Evolutionary conservation across 306 rosid species (phyloP).

Genomic region (Quercus mongolica): DNA sequence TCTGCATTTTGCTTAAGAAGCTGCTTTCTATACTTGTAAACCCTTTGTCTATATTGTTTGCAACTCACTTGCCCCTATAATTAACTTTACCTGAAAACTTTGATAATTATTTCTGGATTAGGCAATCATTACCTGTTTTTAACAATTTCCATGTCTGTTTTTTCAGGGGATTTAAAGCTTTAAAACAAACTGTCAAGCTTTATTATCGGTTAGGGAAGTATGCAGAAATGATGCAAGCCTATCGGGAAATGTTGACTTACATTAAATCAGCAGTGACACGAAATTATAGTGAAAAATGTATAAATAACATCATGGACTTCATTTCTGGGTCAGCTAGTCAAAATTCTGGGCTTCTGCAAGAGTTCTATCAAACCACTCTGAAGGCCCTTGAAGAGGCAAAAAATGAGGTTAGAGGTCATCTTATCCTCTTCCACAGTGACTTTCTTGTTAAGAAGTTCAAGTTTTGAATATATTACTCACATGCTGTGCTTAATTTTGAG

Average conservation of each 20-base stretch:
- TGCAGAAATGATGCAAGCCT: constrained; percentile 96
- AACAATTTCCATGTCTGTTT: constrained; percentile 20
- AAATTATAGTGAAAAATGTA: constrained; percentile 93
- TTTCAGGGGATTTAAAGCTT: constrained; percentile 93
- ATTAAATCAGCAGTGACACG: constrained; percentile 94
- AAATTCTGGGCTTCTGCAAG: constrained; percentile 86
- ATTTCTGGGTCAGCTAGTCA: constrained; percentile 98
- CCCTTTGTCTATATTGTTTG: not conserved
- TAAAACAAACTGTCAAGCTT: constrained; percentile 96
- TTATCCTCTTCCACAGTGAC: not conserved
- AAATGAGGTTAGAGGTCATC: constrained; percentile 66
- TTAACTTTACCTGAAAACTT: constrained; percentile 10
- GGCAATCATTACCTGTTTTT: not conserved
- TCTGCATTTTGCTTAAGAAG: not conserved
- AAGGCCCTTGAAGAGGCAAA: constrained; percentile 98
- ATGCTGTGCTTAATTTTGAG: not conserved
- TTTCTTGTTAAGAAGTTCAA: constrained; percentile 2
- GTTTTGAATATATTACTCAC: constrained; percentile 9
- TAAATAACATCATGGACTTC: constrained; percentile 95
- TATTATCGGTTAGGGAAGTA: constrained; percentile 85
- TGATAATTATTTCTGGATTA: not conserved
- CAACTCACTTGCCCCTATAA: not conserved
- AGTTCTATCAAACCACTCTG: constrained; percentile 92
- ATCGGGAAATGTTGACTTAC: constrained; percentile 96
- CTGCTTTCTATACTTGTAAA: constrained; percentile 1